Evolutionary conservation across 2,329 filamentous ascomycete genomes (phyloP).

Genomic region (Cordyceps farinosa): DNA sequence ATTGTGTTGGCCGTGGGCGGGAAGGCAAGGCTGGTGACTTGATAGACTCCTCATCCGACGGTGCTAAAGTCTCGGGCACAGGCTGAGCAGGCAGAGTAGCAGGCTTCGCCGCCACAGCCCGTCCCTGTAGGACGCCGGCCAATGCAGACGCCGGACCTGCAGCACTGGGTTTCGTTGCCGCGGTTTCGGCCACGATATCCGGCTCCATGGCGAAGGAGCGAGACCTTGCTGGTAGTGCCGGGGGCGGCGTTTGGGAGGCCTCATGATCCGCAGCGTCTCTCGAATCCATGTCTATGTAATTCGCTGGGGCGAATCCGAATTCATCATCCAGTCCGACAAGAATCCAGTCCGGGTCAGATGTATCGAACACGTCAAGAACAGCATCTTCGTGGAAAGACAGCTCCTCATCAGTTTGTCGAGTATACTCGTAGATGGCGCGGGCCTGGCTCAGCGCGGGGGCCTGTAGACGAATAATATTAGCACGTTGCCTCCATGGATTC

Average conservation of each 20-base stretch:
- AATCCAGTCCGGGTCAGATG: constrained; percentile 93
- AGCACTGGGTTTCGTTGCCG: constrained; percentile 25
- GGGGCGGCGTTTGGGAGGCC: constrained; percentile 35
- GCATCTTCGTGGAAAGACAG: constrained; percentile 92
- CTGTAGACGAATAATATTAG: constrained; percentile 37
- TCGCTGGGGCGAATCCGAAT: constrained; percentile 91
- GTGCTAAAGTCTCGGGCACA: background rate
- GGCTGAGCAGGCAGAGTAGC: constrained; percentile 10
- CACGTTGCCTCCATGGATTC: constrained; percentile 1
- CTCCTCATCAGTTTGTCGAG: constrained; percentile 95
- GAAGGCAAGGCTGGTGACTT: constrained; percentile 39
- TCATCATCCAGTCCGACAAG: constrained; percentile 80
- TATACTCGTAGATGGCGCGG: constrained; percentile 96
- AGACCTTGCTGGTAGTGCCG: constrained; percentile 44
- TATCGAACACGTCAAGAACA: constrained; percentile 79
- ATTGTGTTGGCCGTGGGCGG: constrained; percentile 28
- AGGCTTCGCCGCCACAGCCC: constrained; percentile 28
- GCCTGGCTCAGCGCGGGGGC: constrained; percentile 66
- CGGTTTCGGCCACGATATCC: constrained; percentile 30
- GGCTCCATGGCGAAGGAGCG: constrained; percentile 31
- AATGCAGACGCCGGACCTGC: constrained; percentile 51
- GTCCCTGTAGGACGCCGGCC: constrained; percentile 53
- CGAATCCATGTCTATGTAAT: constrained; percentile 79
- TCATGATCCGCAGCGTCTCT: constrained; percentile 40
- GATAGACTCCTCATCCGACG: constrained; percentile 29